Evolutionary conservation across 2,329 filamentous ascomycete genomes (phyloP).

Genomic region (Alternaria solani): DNA sequence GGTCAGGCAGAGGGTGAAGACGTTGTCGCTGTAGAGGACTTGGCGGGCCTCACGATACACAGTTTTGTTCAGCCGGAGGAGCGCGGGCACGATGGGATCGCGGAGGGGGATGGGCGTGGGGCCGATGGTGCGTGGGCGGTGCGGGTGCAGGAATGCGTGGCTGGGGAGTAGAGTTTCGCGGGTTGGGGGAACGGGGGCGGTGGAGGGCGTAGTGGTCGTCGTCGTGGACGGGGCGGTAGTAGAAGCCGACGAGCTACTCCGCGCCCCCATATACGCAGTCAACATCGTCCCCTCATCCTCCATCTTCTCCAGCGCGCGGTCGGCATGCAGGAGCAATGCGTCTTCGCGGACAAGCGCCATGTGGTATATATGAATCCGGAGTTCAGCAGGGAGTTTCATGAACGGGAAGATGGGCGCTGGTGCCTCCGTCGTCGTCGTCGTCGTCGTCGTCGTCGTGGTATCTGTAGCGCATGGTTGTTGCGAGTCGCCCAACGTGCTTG

Average conservation of each 20-base stretch:
- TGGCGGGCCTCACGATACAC: constrained; percentile 48
- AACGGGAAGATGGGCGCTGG: constrained; percentile 44
- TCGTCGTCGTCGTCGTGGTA: too few relatives aligned
- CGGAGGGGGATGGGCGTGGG: constrained; percentile 4
- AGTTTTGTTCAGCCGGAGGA: constrained; percentile 52
- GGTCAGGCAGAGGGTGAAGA: constrained; percentile 49
- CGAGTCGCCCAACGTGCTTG: constrained; percentile 28
- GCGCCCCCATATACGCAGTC: too few relatives aligned
- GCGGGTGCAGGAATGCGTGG: not conserved
- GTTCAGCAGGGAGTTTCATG: constrained; percentile 56
- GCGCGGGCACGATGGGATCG: constrained; percentile 50
- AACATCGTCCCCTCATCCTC: too few relatives aligned
- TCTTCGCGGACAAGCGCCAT: constrained; percentile 43
- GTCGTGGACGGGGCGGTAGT: too few relatives aligned
- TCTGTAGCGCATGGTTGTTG: constrained; percentile 1
- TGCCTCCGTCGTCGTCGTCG: too few relatives aligned
- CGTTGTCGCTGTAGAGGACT: constrained; percentile 44
- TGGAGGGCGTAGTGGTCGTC: too few relatives aligned
- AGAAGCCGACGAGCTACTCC: too few relatives aligned
- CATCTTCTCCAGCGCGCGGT: constrained; percentile 18
- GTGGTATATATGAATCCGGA: constrained; percentile 57
- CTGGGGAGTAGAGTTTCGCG: too few relatives aligned
- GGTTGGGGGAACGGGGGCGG: too few relatives aligned
- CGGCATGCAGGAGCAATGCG: constrained; percentile 42
- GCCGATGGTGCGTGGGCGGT: not conserved